A percentile compares a stretch with the other conserved stretches of the same genome.
Evolutionary conservation across 139 green algal genomes (phyloP).

Genomic region (Coccomyxa sp.): DNA sequence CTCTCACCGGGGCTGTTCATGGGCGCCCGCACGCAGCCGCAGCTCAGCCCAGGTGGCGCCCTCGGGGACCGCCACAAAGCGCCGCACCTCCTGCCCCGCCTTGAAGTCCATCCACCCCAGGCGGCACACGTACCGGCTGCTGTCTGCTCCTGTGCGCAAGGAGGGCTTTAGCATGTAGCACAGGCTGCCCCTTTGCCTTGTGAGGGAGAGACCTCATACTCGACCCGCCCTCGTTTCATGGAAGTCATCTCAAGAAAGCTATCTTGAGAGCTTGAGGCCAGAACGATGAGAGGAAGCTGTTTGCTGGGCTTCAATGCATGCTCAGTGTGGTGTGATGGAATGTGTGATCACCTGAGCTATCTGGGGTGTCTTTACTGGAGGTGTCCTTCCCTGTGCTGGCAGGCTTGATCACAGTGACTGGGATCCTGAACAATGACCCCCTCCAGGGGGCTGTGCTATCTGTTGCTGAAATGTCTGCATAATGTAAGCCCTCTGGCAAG

Average conservation of each 20-base stretch:
- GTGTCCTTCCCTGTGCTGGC: not conserved
- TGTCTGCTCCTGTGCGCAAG: no score
- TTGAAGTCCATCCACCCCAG: constrained; percentile 30
- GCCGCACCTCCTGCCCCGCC: constrained; percentile 45
- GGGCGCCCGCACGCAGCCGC: constrained; percentile 32
- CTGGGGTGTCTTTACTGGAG: not conserved
- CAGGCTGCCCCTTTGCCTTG: no score
- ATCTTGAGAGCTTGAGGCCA: no score
- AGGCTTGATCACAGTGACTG: constrained; percentile 72
- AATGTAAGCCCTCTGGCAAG: constrained; percentile 74
- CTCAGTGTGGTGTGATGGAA: not conserved
- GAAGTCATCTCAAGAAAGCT: no score
- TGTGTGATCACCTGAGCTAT: not conserved
- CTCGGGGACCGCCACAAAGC: constrained; percentile 71
- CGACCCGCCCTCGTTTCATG: no score
- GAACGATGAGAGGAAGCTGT: not conserved
- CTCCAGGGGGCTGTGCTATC: constrained; percentile 51
- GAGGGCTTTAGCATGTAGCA: no score
- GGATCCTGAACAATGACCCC: constrained; percentile 77
- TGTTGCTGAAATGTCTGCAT: constrained; percentile 61
- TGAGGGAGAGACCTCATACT: no score
- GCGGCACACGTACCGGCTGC: not conserved
- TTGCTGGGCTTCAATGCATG: not conserved
- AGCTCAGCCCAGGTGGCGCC: constrained; percentile 84
- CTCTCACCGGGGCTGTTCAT: constrained; percentile 30